These are phyloP conservation scores for Cordyceps militaris DNA, from an alignment of 2,329 filamentous ascomycete genomes.

Conservation along the genomic window DNA sequence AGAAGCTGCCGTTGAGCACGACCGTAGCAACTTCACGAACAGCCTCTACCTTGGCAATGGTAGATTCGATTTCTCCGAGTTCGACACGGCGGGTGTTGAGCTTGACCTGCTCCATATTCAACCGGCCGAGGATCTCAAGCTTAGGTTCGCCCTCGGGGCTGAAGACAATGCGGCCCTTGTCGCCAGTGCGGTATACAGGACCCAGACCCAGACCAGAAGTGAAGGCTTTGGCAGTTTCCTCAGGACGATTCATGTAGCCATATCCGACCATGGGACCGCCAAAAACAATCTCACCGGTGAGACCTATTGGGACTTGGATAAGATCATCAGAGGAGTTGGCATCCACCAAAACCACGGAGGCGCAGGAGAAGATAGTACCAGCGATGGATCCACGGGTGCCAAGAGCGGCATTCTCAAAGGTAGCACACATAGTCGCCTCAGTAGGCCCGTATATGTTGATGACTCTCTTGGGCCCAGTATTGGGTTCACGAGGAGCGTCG, in stretches of 20 bases:
- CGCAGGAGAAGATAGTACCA: slow-evolving; percentile 7
- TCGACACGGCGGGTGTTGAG: slow-evolving; percentile 12
- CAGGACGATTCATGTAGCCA: slow-evolving; percentile 13
- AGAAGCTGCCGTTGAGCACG: slow-evolving; percentile 27
- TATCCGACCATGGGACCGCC: slow-evolving; percentile 15
- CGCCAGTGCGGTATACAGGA: slow-evolving; percentile 9
- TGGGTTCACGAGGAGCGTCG: slow-evolving; percentile 5
- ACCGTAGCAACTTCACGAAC: slow-evolving; percentile 38
- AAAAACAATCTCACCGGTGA: slow-evolving; percentile 21
- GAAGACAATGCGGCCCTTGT: slow-evolving; percentile 11
- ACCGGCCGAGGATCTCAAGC: slow-evolving; percentile 10
- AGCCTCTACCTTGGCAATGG: slow-evolving; percentile 16
- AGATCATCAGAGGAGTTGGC: slow-evolving; percentile 4
- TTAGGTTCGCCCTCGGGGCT: slow-evolving; percentile 4
- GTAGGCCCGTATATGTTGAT: slow-evolving; percentile 13
- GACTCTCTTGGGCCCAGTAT: slow-evolving; percentile 4
- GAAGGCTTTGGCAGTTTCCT: slow-evolving; percentile 10
- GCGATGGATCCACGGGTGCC: slow-evolving; percentile 11
- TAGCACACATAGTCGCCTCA: slow-evolving; percentile 12
- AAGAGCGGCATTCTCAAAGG: slow-evolving; percentile 1
- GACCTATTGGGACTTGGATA: slow-evolving; percentile 6
- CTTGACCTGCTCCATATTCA: slow-evolving; percentile 13
- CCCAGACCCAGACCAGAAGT: slow-evolving; percentile 1
- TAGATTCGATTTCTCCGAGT: slow-evolving; percentile 10
- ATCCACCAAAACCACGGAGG: slow-evolving; percentile 9